phyloP scores from a whole-genome alignment of 169 alveolate species.

The Plasmodium knowlesi region DNA sequence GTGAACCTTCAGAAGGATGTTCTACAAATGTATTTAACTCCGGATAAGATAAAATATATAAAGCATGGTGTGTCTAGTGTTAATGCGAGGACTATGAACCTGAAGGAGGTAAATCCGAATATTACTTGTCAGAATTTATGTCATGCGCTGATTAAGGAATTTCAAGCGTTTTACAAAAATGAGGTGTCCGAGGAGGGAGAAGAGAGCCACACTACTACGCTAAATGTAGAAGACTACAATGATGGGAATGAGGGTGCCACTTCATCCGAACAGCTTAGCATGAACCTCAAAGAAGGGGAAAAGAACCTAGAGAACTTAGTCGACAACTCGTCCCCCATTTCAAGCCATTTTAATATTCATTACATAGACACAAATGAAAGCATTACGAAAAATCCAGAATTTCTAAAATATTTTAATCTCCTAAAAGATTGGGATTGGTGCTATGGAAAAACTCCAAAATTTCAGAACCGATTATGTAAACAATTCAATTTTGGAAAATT shows the following conservation, averaged over 20 bases:
- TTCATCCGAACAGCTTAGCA: not conserved
- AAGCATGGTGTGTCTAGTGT: slow-evolving; percentile 89
- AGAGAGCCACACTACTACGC: not conserved
- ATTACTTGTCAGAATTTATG: slow-evolving; percentile 79
- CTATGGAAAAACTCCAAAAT: slow-evolving; percentile 87
- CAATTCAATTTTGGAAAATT: slow-evolving; percentile 51
- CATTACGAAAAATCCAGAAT: slow-evolving; percentile 68
- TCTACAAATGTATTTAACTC: slow-evolving; percentile 85
- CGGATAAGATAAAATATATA: slow-evolving; percentile 84
- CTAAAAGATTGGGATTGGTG: slow-evolving; percentile 88
- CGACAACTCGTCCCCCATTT: not conserved
- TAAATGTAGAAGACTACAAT: not conserved
- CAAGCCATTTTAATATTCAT: slow-evolving; percentile 24
- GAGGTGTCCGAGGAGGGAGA: not conserved
- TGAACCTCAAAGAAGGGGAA: not conserved
- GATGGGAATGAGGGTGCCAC: not conserved
- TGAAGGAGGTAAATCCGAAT: slow-evolving; percentile 77
- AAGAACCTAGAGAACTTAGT: not conserved
- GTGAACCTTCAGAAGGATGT: slow-evolving; percentile 82
- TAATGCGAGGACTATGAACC: slow-evolving; percentile 85
- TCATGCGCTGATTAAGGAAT: slow-evolving; percentile 77
- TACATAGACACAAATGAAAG: slow-evolving; percentile 54
- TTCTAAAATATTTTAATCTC: slow-evolving; percentile 48
- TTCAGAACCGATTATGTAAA: slow-evolving; percentile 52
- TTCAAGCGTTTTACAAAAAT: slow-evolving; percentile 36